Evolutionary conservation across 2,329 filamentous ascomycete genomes (phyloP), one percentile per base, ranked within the genome.

Genomic region (Claviceps digitariae): DNA sequence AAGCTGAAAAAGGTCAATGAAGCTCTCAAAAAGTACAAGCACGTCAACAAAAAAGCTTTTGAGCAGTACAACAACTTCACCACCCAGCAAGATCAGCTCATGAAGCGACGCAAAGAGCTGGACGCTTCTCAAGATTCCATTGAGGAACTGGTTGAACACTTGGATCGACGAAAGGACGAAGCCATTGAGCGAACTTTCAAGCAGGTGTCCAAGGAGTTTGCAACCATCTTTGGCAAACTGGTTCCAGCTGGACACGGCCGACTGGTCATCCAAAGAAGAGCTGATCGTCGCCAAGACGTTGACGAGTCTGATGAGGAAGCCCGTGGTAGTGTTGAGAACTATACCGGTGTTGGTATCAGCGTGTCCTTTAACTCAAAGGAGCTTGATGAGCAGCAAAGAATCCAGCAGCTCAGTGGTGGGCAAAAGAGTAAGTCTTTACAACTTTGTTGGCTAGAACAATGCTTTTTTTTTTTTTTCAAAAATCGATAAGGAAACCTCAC

Each of bases 31-130:
- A 95, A 96, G 67, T 97, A 93, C 72, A 89, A 90, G 53, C 89
- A 96, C 63, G 90, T 98, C 72, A 98, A 98, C 79, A 98, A 97
- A 73, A 97, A 98, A 72, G 93, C 93, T 0, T 95, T 97, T 65
- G 94, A 98, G 70, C 93, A 98, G 68, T 98, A 97, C 74, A 94
- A 91, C 72, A 95, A 84, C 71, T 98, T 97, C 67, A 96, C 91
- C 8, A 86, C 84, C 50, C 89, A 96, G 69, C 86, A 94, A 54
- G 90, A 95, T 57, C 85, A 86, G 23, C 76, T 98, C 20, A 86
- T 87, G 50, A 86, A 87, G 63, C 86, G 93, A 60, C 82, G 91
- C 50, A 81, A 84, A 61, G 93, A 97, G 66, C 81, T 98, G 12
- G 89, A 95, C 61, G 83, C 82, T 15, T 91, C 87, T 2, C 89